Conservation (phyloP, 306 rosid species). For the Echinosophora koreensis region DNA sequence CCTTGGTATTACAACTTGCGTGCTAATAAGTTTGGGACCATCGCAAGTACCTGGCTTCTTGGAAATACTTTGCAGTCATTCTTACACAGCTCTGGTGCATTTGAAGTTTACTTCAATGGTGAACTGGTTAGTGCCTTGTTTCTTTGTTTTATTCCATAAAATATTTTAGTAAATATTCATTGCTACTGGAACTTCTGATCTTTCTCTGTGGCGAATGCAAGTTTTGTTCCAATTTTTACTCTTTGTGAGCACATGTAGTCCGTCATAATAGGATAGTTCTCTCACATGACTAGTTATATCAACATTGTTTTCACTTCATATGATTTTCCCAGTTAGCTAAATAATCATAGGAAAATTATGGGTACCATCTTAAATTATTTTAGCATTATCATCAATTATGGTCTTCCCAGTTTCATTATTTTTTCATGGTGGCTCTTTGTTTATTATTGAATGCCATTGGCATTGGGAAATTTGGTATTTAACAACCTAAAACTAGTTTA, state of each 20-base stretch:
- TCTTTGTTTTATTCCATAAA: slow-evolving; percentile 1
- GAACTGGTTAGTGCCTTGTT: slow-evolving; percentile 71
- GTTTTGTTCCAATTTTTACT: slow-evolving; percentile 22
- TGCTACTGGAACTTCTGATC: slow-evolving; percentile 21
- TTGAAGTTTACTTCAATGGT: slow-evolving; percentile 81
- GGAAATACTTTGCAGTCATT: slow-evolving; percentile 80
- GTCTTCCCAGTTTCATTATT: background rate
- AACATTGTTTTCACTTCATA: slow-evolving; percentile 12
- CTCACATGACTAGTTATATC: slow-evolving; percentile 15
- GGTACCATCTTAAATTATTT: slow-evolving; percentile 10
- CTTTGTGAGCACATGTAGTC: slow-evolving; percentile 4
- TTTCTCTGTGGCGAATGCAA: slow-evolving; percentile 8
- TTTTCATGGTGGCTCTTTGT: background rate
- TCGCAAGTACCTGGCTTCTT: slow-evolving; percentile 86
- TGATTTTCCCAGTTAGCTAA: background rate
- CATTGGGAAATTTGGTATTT: slow-evolving; percentile 11
- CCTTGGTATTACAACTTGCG: slow-evolving; percentile 75
- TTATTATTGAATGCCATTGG: slow-evolving; percentile 23
- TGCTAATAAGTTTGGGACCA: slow-evolving; percentile 77
- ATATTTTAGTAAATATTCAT: background rate
- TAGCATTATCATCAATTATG: background rate
- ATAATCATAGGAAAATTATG: background rate
- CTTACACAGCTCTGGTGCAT: slow-evolving; percentile 86
- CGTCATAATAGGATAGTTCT: background rate
- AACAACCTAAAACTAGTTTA: slow-evolving; percentile 17